These are phyloP conservation scores for Aschersonia sp. DNA, from an alignment of 2,329 filamentous ascomycete species.

Conservation along the genomic window DNA sequence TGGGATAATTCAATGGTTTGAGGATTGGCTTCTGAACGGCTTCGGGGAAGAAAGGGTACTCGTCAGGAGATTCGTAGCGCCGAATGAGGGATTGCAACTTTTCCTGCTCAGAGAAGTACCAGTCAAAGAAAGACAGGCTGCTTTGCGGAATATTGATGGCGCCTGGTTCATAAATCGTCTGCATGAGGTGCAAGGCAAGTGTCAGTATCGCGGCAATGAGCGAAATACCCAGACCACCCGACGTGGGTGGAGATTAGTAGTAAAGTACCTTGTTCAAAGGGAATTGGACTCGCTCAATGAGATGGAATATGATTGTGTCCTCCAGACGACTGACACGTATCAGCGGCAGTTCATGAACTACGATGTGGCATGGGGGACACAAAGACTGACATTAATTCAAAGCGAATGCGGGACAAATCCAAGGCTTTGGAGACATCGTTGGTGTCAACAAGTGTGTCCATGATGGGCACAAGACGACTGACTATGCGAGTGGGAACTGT, in stretches of 20 bases:
- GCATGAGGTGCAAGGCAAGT: background rate
- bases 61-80: conserved; percentile 89
- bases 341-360: background rate
- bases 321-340: conserved; percentile 59
- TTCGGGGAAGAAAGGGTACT: conserved; percentile 91
- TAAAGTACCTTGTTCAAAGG: conserved; percentile 52
- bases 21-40: conserved; percentile 68
- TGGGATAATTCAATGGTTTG: conserved; percentile 75
- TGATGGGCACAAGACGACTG: conserved; percentile 22
- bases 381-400: conserved; percentile 66
- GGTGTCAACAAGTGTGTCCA: conserved; percentile 86
- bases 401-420: conserved; percentile 82
- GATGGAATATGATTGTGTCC: conserved; percentile 92
- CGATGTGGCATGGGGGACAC: background rate
- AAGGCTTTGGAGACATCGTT: conserved; percentile 73
- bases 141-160: conserved; percentile 65
- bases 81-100: conserved; percentile 82
- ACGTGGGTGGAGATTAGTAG: conserved; percentile 1
- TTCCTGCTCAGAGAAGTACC: conserved; percentile 84
- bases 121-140: conserved; percentile 76
- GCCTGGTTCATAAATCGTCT: conserved; percentile 69
- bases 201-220: background rate
- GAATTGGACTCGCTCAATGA: conserved; percentile 97
- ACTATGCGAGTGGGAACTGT: background rate
- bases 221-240: background rate